These are phyloP conservation scores for Saccharomycopsis capsularis DNA, from an alignment of 805 yeast species.

Conservation along the genomic window DNA sequence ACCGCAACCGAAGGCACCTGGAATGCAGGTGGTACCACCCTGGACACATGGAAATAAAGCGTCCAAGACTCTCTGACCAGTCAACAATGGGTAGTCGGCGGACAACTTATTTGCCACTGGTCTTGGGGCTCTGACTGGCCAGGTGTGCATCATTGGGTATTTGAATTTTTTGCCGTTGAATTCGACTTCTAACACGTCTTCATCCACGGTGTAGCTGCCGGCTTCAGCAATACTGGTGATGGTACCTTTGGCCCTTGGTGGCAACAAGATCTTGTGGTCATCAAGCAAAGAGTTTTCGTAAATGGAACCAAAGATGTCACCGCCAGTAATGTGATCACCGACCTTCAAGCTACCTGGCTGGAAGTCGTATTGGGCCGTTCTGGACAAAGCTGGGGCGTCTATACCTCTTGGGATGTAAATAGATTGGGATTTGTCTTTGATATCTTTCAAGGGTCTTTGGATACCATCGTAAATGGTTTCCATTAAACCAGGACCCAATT, in stretches of 20 bases:
- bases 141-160: constrained; percentile 94
- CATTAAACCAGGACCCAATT: constrained; percentile 98
- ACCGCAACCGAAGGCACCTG: constrained; percentile 99
- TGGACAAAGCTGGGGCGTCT: constrained; percentile 89
- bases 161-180: constrained; percentile 77
- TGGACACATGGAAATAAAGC: constrained; percentile 98
- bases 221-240: constrained; percentile 80
- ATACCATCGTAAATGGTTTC: constrained; percentile 99
- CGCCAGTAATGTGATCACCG: constrained; percentile 98
- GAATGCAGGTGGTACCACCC: constrained; percentile 99
- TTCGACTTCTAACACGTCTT: constrained; percentile 86
- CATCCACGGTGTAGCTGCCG: constrained; percentile 89
- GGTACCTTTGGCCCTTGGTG: constrained; percentile 99
- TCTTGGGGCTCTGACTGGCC: constrained; percentile 99
- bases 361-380: constrained; percentile 78
- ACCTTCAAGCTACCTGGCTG: constrained; percentile 71
- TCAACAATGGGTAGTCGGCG: constrained; percentile 90
- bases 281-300: constrained; percentile 88
- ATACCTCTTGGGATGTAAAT: constrained; percentile 99
- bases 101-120: constrained; percentile 92
- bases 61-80: constrained; percentile 98
- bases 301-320: constrained; percentile 86
- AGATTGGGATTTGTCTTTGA: constrained; percentile 78
- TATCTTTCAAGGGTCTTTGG: constrained; percentile 95
- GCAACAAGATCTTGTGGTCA: constrained; percentile 90